phyloP scores from a whole-genome alignment of 2,329 filamentous ascomycete genomes.

The Calonectria fujianensis region DNA sequence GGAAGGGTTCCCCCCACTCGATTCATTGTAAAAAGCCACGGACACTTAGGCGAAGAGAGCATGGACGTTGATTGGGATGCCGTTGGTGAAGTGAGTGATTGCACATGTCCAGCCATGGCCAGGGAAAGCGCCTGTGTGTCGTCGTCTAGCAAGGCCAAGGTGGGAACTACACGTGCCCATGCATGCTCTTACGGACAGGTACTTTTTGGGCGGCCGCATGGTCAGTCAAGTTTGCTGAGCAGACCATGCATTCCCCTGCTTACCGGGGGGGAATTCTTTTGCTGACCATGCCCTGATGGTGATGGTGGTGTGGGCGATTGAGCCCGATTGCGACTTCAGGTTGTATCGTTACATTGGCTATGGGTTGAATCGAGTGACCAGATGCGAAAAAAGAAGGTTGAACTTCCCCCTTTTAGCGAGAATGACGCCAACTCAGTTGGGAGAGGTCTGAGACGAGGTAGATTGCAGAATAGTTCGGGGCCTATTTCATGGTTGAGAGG shows the following conservation, averaged over 20 bases:
- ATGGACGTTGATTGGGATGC: neutral
- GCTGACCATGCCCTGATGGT: slow-evolving; percentile 7
- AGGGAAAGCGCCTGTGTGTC: neutral
- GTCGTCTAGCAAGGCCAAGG: neutral
- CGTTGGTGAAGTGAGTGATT: neutral
- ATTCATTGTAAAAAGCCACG: neutral
- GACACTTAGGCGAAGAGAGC: neutral
- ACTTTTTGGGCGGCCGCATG: slow-evolving; percentile 9
- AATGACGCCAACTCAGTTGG: slow-evolving; percentile 25
- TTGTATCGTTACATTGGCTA: slow-evolving; percentile 26
- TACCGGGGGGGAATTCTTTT: slow-evolving; percentile 15
- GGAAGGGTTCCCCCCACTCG: slow-evolving; percentile 1
- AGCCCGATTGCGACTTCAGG: slow-evolving; percentile 2
- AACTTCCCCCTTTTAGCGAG: slow-evolving; percentile 32
- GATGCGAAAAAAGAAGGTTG: slow-evolving; percentile 31
- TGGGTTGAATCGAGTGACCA: neutral
- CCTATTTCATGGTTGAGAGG: slow-evolving; percentile 26
- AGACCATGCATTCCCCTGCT: slow-evolving; percentile 26
- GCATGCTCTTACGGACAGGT: slow-evolving; percentile 15
- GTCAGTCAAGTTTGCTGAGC: neutral
- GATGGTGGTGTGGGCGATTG: neutral
- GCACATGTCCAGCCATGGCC: neutral
- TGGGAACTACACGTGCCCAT: slow-evolving; percentile 20
- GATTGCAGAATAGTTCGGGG: slow-evolving; percentile 14
- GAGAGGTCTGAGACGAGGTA: slow-evolving; percentile 36